Percentiles rank a stretch among this genome's conserved stretches.
These are phyloP conservation scores for Brachypodium distachyon DNA, from an alignment of 202 grass and related monocot genomes.

Conservation along the genomic window DNA sequence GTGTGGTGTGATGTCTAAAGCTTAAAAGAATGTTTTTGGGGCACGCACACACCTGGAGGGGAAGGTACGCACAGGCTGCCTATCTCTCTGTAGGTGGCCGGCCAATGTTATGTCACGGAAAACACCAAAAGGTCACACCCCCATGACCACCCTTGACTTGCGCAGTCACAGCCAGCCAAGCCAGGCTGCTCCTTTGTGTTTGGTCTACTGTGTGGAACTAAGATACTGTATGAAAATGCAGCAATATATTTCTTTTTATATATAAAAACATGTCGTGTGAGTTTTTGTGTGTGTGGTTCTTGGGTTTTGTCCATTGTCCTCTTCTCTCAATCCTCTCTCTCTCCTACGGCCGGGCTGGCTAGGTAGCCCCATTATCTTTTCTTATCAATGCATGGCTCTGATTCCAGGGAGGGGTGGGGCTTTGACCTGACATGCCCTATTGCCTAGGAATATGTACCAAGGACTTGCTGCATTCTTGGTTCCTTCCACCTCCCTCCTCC, in stretches of 20 bases:
- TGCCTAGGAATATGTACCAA: slow-evolving; percentile 74
- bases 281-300: slow-evolving; percentile 29
- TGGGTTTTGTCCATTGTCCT: slow-evolving; percentile 64
- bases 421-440: slow-evolving; percentile 80
- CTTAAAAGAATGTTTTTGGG: slow-evolving; percentile 31
- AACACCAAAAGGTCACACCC: slow-evolving; percentile 66
- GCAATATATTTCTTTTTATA: neutral
- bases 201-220: slow-evolving; percentile 49
- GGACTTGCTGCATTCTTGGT: slow-evolving; percentile 39
- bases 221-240: neutral
- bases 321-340: slow-evolving; percentile 28
- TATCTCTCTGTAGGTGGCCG: slow-evolving; percentile 35
- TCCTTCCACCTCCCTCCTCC: slow-evolving; percentile 21
- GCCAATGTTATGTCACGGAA: slow-evolving; percentile 56
- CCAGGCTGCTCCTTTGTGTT: slow-evolving; percentile 17
- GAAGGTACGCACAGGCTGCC: slow-evolving; percentile 23
- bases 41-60: slow-evolving; percentile 27
- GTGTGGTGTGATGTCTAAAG: neutral
- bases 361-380: slow-evolving; percentile 53
- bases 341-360: neutral
- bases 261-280: neutral
- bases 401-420: slow-evolving; percentile 64
- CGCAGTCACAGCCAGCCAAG: slow-evolving; percentile 19
- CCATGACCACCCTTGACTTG: slow-evolving; percentile 46
- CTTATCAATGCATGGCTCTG: slow-evolving; percentile 83